Conservation (phyloP, 345 rosid species). For the Aurinia saxatilis region DNA sequence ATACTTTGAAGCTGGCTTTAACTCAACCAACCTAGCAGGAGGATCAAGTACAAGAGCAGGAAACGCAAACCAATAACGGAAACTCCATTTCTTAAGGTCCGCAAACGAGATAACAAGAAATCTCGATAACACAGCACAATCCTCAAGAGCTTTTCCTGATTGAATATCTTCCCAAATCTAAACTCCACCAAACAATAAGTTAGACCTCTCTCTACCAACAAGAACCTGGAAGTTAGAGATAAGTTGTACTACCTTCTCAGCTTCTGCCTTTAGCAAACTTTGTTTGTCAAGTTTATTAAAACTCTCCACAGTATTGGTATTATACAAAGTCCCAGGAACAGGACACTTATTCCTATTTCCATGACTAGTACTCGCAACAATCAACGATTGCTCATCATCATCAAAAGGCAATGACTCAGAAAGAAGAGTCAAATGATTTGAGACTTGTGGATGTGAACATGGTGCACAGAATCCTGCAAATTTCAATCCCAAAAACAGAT, state of each 20-base stretch:
- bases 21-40: conserved; percentile 57
- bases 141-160: conserved; percentile 68
- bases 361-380: conserved; percentile 9
- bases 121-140: conserved; percentile 53
- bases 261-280: conserved; percentile 59
- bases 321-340: conserved; percentile 72
- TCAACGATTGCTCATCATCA: conserved; percentile 30
- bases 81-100: conserved; percentile 84
- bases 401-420: conserved; percentile 61
- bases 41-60: conserved; percentile 86
- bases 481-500: background rate
- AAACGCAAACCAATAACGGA: conserved; percentile 86
- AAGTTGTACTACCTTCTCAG: conserved; percentile 45
- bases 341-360: conserved; percentile 77
- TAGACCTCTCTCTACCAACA: background rate
- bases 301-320: conserved; percentile 75
- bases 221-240: background rate
- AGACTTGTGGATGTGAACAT: conserved; percentile 73
- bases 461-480: conserved; percentile 52
- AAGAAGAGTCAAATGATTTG: conserved; percentile 62
- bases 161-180: conserved; percentile 96
- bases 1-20: conserved; percentile 71
- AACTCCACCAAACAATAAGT: background rate
- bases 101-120: conserved; percentile 86
- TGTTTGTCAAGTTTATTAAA: conserved; percentile 56